Base-by-base conservation (phyloP, 2,329 filamentous ascomycete species). In the Aspergillus brasiliensis region DNA sequence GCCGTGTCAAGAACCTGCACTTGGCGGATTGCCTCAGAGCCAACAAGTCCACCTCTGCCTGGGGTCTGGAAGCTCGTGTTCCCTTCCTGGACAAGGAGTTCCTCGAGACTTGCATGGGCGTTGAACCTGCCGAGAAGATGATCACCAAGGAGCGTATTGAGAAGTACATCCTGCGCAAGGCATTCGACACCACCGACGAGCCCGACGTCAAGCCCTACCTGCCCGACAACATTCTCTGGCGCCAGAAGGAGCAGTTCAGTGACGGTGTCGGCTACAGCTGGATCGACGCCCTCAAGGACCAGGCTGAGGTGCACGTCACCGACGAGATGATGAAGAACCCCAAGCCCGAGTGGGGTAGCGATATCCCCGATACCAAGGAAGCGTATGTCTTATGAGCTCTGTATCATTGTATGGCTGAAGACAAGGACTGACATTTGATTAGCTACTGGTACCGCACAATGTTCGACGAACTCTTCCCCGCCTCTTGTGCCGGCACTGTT, bases 251-350 rank as follows among this genome's bases (percentile, higher is more conserved):
- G 83, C 95, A 99, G 81, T 99, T 99, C 83, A 96, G 90, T 60
- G 96, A 99, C 72, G 96, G 95, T 75, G 95, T 99, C 59, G 95
- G 95, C 59, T 99, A 99, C 81, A 93, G 95, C 65, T 99, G 95
- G 95, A 99, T 99, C 74, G 95, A 99, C 73, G 91, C 89, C 6
- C 87, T 99, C 71, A 98, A 97, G 85, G 95, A 98, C 79, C 91
- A 90, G 72, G 95, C 95, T 34, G 92, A 96, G 80, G 77, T 88
- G 65, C 87, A 95, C 59, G 90, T 99, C 58, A 96, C 91, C 17
- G 94, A 99, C 73, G 94, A 98, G 83, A 93, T 96, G 88, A 92
- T 98, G 90, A 92, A 93, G 84, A 94, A 96, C 86, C 94, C 95
- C 65, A 97, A 97, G 85, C 86, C 91, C 11, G 92, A 97, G 78